Conservation (phyloP, 805 yeast genomes). For the Cyberlindnera samutprakarnensis region DNA sequence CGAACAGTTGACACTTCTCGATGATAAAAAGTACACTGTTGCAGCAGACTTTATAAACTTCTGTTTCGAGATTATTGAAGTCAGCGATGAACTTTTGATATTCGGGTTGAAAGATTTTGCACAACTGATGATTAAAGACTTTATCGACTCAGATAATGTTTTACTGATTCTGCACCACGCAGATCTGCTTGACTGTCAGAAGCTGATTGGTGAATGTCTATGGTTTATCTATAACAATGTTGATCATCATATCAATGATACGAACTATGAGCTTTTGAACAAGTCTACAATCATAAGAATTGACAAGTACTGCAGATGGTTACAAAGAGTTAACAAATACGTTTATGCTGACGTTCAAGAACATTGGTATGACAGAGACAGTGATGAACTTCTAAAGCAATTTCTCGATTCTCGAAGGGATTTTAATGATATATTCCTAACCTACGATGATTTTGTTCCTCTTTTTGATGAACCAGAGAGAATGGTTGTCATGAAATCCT, state of each 20-base stretch:
- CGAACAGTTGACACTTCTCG: conserved; percentile 33
- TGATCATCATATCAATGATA: conserved; percentile 45
- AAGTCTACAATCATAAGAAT: conserved; percentile 15
- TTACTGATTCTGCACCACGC: conserved; percentile 49
- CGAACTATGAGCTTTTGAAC: conserved; percentile 16
- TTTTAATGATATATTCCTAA: conserved; percentile 36
- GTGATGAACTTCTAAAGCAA: conserved; percentile 23
- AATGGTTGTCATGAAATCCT: conserved; percentile 9
- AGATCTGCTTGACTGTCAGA: conserved; percentile 39
- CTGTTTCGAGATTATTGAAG: conserved; percentile 50
- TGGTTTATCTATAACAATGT: conserved; percentile 65
- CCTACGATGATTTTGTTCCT: conserved; percentile 29
- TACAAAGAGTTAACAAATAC: conserved; percentile 20
- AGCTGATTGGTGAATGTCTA: conserved; percentile 52
- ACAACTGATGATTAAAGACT: conserved; percentile 52
- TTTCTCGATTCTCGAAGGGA: conserved; percentile 28
- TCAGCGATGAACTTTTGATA: conserved; percentile 57
- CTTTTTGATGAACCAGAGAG: conserved; percentile 29
- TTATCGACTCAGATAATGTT: conserved; percentile 54
- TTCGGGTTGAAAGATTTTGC: conserved; percentile 52
- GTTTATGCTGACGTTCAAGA: conserved; percentile 4
- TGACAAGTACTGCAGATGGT: conserved; percentile 30
- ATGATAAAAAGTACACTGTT: conserved; percentile 12
- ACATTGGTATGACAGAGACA: conserved; percentile 25
- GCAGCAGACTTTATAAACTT: conserved; percentile 38